These are phyloP conservation scores for Alternaria brassicicola DNA, from an alignment of 2,329 filamentous ascomycete genomes.

Conservation along the genomic window DNA sequence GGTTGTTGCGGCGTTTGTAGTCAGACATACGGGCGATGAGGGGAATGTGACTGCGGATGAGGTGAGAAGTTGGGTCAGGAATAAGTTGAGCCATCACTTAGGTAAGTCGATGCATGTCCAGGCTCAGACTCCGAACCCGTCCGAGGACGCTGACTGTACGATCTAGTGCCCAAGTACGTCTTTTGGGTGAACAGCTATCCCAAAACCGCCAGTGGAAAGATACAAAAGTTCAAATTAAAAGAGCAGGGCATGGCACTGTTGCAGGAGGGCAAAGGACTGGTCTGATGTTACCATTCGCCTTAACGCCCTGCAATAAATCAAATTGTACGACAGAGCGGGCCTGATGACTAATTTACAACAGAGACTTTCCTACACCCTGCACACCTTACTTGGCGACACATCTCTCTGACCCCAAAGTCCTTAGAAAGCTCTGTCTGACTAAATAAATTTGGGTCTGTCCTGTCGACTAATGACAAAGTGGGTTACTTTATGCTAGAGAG, in stretches of 20 bases:
- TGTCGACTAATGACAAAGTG: background rate
- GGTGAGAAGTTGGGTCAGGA: conserved; percentile 74
- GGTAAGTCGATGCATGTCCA: conserved; percentile 50
- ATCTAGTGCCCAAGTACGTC: conserved; percentile 75
- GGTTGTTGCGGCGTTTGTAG: conserved; percentile 81
- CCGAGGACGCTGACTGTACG: background rate
- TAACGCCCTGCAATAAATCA: background rate
- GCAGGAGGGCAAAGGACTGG: conserved; percentile 31
- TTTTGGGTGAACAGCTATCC: conserved; percentile 87
- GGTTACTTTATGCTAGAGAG: background rate
- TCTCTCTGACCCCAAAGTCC: background rate
- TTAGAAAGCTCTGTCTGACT: background rate
- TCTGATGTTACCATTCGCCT: background rate
- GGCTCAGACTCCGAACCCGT: background rate
- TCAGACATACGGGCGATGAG: conserved; percentile 53
- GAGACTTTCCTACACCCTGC: background rate
- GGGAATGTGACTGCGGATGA: conserved; percentile 60
- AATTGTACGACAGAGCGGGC: background rate
- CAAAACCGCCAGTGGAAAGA: conserved; percentile 96
- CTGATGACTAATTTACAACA: background rate
- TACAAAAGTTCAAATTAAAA: conserved; percentile 88
- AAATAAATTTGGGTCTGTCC: background rate
- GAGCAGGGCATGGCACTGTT: conserved; percentile 61
- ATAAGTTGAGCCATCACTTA: conserved; percentile 73
- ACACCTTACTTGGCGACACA: background rate